Base-by-base conservation (phyloP, 768 basidiomycete genomes). In the Calocybe indica region DNA sequence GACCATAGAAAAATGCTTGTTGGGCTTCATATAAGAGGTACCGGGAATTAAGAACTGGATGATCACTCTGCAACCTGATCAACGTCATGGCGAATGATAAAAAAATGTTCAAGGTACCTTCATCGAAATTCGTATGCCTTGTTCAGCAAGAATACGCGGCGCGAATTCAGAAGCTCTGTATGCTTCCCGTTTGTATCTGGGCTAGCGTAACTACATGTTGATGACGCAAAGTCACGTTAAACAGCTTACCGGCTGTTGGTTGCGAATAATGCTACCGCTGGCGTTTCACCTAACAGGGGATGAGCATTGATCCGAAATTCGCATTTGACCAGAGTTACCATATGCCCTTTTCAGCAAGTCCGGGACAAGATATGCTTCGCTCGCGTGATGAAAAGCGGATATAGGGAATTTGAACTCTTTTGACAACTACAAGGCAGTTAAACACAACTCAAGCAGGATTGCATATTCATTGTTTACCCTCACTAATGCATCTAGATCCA, bases 391-490 rank as follows among this genome's bases (percentile, higher is more conserved):
- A 60, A 91, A 79, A 2, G 83, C 82, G 3, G 87, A 80, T 46
- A 90, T 75, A 5, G 81, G 78, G 61, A 89, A 89, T 55, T 83
- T 74, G 74, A 91, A 93, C 60, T 93, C 89, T 57, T 92, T 88
- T 31, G 88, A 80, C 33, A 91, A 72, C 78, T 88, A 4, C 11
- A 37, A 43, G 15, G 5, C 40, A 8, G 13, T 40, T 38, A 10
- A 5, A 6, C 34, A 15, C 29, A 10, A 8, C 40, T 41, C 40
- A 28, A 11, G 12, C 5, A 41, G 12, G 7, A 15, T 12, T 7
- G 22, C 31, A 5, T 15, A n/a, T 11, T 28, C 10, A 10, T 33
- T 2, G 66, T 81, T 32, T 58, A 87, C 86, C 53, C 87, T 69
- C 51, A 87, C 79, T 12, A 89, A 69, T 12, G 68, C 76, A 58